A percentile compares a stretch with the other conserved stretches of the same genome.
Conservation (phyloP, 129 eudicot species). For the Solidago caesia region DNA sequence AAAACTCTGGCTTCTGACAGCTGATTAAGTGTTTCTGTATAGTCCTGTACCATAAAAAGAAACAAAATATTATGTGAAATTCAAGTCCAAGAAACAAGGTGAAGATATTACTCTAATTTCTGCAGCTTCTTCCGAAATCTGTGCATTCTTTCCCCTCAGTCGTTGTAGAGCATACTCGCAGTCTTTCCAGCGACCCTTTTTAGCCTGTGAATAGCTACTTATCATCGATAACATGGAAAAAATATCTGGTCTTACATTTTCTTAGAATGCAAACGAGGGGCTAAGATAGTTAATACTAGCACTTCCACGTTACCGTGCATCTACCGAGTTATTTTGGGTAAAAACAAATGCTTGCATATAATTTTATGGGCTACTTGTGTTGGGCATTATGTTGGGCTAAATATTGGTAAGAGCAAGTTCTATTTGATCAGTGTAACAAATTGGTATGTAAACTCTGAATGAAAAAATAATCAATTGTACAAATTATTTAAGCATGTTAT, state of each 20-base stretch:
- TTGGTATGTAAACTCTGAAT: no score
- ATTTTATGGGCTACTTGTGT: no score
- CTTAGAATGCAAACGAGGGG: neutral
- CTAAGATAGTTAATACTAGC: no score
- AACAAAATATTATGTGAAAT: neutral
- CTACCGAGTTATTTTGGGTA: no score
- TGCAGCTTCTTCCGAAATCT: neutral
- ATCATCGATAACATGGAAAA: neutral
- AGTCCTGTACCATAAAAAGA: slow-evolving; percentile 49
- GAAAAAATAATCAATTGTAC: no score
- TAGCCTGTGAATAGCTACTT: neutral
- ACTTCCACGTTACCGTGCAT: no score
- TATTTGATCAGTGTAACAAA: no score
- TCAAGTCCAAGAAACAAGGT: neutral
- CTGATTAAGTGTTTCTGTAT: slow-evolving; percentile 62
- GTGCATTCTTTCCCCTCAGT: neutral
- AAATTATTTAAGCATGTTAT: no score
- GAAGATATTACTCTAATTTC: neutral
- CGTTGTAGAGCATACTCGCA: neutral
- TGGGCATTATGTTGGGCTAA: no score
- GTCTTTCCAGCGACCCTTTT: neutral
- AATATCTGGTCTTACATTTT: neutral
- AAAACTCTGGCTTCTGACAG: slow-evolving; percentile 42
- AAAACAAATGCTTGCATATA: no score
- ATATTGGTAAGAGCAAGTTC: no score